Conservation (phyloP, 2,329 filamentous ascomycete species). For the Colletotrichum lentis region DNA sequence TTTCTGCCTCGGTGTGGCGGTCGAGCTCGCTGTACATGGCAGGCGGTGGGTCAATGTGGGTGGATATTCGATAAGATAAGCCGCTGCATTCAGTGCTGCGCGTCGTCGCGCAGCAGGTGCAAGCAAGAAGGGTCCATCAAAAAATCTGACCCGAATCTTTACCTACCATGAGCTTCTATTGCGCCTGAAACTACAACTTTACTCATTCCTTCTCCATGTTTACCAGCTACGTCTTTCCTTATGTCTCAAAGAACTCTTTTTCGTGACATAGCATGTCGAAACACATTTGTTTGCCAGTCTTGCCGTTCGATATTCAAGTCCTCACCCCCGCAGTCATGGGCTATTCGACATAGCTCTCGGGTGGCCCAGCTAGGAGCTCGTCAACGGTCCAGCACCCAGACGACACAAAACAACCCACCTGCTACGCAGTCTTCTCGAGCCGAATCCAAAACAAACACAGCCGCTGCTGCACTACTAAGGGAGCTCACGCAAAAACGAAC, state of each 20-base stretch:
- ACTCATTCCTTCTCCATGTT: constrained; percentile 7
- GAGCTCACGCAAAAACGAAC: constrained; percentile 35
- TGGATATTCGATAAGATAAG: constrained; percentile 36
- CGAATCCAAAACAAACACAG: constrained; percentile 5
- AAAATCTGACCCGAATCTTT: constrained; percentile 29
- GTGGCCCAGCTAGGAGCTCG: constrained; percentile 38
- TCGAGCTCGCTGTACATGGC: constrained; percentile 20
- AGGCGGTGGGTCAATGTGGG: constrained; percentile 45
- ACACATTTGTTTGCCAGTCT: constrained; percentile 50
- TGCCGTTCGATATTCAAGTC: constrained; percentile 48
- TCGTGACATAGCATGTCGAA: constrained; percentile 48
- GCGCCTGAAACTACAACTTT: constrained; percentile 1
- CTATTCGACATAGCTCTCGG: constrained; percentile 47
- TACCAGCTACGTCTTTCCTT: constrained; percentile 25
- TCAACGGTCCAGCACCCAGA: constrained; percentile 5
- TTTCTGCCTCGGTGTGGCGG: constrained; percentile 47
- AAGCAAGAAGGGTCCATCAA: constrained; percentile 27
- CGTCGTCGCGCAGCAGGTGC: constrained; percentile 8
- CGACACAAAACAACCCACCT: constrained; percentile 1
- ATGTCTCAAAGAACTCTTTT: constrained; percentile 42
- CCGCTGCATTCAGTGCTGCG: neutral
- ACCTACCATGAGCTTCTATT: constrained; percentile 13
- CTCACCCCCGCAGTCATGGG: constrained; percentile 43
- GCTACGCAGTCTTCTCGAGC: neutral
- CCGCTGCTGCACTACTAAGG: constrained; percentile 39